Conservation (phyloP, 78 protist species). For the Andalucia godoyi region DNA sequence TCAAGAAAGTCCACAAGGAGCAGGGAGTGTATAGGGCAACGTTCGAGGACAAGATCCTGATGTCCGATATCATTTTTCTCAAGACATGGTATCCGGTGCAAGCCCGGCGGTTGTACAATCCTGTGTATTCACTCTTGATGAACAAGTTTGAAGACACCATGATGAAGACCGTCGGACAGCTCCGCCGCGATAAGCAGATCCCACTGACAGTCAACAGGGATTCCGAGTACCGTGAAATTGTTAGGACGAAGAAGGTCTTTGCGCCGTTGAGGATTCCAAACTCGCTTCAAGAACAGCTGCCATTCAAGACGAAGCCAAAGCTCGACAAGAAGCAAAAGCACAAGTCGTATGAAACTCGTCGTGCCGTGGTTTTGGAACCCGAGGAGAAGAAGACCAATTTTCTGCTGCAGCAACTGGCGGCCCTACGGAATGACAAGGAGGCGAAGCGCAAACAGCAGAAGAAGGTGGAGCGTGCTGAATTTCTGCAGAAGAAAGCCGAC, state of each 20-base stretch:
- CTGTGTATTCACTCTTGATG: conserved; percentile 67
- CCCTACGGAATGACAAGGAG: too few relatives aligned
- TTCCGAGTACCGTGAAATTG: conserved; percentile 41
- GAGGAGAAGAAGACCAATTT: not conserved
- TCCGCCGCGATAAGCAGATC: conserved; percentile 47
- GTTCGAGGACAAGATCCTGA: conserved; percentile 90
- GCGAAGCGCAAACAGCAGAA: too few relatives aligned
- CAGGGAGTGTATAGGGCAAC: conserved; percentile 92
- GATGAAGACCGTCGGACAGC: conserved; percentile 66
- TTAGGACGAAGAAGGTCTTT: conserved; percentile 23
- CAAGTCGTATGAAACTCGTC: not conserved
- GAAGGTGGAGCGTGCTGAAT: too few relatives aligned
- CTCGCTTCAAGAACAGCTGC: conserved; percentile 36
- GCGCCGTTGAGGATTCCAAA: conserved; percentile 37
- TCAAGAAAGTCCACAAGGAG: conserved; percentile 73
- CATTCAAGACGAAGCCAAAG: conserved; percentile 51
- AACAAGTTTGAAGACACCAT: conserved; percentile 4
- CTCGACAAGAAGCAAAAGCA: not conserved
- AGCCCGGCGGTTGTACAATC: conserved; percentile 74
- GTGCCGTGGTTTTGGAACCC: conserved; percentile 31
- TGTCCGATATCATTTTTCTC: conserved; percentile 83
- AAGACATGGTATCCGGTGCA: conserved; percentile 87
- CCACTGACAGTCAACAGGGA: conserved; percentile 52
- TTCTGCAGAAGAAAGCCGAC: too few relatives aligned
- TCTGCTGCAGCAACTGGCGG: not conserved